Evolutionary conservation across 805 yeast genomes (phyloP), one percentile per base, ranked within the genome.

Genomic region (Kuraishia capsulata): DNA sequence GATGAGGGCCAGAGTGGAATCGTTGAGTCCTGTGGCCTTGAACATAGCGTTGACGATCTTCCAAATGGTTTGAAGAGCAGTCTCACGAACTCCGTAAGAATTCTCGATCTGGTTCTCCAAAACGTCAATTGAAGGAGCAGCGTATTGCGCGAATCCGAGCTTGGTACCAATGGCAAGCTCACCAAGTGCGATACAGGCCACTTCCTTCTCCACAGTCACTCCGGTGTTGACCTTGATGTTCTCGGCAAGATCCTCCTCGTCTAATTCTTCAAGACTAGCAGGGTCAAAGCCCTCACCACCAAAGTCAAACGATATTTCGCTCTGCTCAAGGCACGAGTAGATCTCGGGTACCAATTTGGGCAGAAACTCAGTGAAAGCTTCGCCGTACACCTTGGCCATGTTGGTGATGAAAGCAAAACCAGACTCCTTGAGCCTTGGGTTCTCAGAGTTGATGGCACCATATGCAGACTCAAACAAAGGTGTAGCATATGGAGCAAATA

Each of bases 351-450:
- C 73, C 43, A 92, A 72, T 46, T 77, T 78, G 42, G 77, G 81
- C 57, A 92, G 72, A 70, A 86, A 88, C 30, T 90, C 82, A 37
- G 90, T 76, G 57, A 92, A 87, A 56, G 87, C 92, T 53, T 78
- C 77, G 44, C 92, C 95, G 64, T 90, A 92, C 25, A 92, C 96
- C 66, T 84, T 85, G 42, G 97, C 96, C 79, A 90, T 76, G 64
- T 85, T 85, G 40, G 95, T 80, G 62, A 92, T 78, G 61, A 92
- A 88, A 10, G 96, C 86, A 50, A 86, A 90, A 35, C 96, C 96
- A 40, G 96, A 76, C 64, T 92, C 99, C 68, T 96, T 81, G 51
- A 92, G 74, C 66, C 96, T 76, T 33, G 89, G 74, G 57, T 81
- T 80, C 40, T 81, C 83, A 25, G 90, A 76, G 47, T 76, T 71